These are phyloP conservation scores for Cronartium quercuum DNA, from an alignment of 1,284 basidiomycete species.

Conservation along the genomic window DNA sequence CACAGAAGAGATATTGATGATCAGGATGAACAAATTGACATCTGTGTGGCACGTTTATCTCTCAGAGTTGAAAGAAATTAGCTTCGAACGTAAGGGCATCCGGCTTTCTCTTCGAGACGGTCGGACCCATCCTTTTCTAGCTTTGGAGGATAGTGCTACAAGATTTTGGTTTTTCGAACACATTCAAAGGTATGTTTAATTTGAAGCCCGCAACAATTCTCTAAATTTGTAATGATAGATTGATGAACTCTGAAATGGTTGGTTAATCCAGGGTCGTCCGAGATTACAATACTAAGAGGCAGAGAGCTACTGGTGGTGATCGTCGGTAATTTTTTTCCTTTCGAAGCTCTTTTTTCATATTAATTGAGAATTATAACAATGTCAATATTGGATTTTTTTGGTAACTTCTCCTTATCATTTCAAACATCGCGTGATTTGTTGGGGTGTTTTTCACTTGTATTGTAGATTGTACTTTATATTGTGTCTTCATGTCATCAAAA, in stretches of 20 bases:
- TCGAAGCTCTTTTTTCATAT: too few relatives aligned
- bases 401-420: too few relatives aligned
- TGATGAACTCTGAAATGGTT: background rate
- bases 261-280: background rate
- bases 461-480: too few relatives aligned
- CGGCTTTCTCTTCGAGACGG: constrained; percentile 63
- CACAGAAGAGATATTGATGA: constrained; percentile 67
- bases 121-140: constrained; percentile 56
- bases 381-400: too few relatives aligned
- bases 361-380: too few relatives aligned
- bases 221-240: background rate
- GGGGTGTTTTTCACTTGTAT: too few relatives aligned
- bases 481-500: too few relatives aligned
- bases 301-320: background rate
- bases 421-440: too few relatives aligned
- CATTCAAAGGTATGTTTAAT: constrained; percentile 49
- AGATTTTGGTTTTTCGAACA: constrained; percentile 58
- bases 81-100: constrained; percentile 80
- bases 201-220: background rate
- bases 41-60: constrained; percentile 90
- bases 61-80: constrained; percentile 76
- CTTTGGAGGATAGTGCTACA: constrained; percentile 54
- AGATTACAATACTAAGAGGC: background rate
- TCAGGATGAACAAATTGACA: constrained; percentile 75
- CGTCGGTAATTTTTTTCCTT: background rate